A percentile compares a stretch with the other conserved stretches of the same genome.
phyloP scores from a whole-genome alignment of 164 flowering plant species.

The Kalanchoe fedtschenkoi region DNA sequence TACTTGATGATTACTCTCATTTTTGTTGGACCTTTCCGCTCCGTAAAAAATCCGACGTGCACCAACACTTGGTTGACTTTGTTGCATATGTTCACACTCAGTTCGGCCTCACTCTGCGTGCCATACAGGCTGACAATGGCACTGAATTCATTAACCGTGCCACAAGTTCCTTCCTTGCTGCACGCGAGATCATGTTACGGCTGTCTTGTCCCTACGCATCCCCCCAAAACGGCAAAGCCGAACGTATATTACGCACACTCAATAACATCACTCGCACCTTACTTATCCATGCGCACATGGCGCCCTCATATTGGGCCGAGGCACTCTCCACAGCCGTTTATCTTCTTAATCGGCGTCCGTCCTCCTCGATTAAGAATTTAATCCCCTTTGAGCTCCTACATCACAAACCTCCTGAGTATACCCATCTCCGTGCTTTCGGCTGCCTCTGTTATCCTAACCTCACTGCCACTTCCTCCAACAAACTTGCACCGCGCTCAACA shows the following conservation, averaged over 20 bases:
- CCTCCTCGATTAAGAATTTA: too few relatives aligned
- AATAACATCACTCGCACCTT: background rate
- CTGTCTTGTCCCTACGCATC: too few relatives aligned
- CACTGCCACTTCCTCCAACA: background rate
- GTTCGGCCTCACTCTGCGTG: background rate
- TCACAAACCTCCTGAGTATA: background rate
- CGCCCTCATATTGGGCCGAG: too few relatives aligned
- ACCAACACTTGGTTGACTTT: background rate
- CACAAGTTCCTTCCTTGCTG: background rate
- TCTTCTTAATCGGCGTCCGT: slow-evolving; percentile 5
- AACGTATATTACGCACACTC: too few relatives aligned
- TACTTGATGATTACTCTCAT: slow-evolving; percentile 5
- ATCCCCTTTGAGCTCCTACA: background rate
- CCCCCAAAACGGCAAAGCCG: slow-evolving; percentile 6
- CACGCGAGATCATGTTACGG: too few relatives aligned
- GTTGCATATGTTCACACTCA: background rate
- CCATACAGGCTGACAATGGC: background rate
- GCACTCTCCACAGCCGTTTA: slow-evolving; percentile 3
- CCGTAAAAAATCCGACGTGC: background rate
- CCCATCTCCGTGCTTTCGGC: background rate
- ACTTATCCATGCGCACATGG: background rate
- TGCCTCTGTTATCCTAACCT: background rate
- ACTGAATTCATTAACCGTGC: background rate
- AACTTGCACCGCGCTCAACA: background rate
- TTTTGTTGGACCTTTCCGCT: slow-evolving; percentile 4